Evolutionary conservation across 306 rosid genomes (phyloP), one percentile per base, ranked within the genome.

Genomic region (Pueraria montana): DNA sequence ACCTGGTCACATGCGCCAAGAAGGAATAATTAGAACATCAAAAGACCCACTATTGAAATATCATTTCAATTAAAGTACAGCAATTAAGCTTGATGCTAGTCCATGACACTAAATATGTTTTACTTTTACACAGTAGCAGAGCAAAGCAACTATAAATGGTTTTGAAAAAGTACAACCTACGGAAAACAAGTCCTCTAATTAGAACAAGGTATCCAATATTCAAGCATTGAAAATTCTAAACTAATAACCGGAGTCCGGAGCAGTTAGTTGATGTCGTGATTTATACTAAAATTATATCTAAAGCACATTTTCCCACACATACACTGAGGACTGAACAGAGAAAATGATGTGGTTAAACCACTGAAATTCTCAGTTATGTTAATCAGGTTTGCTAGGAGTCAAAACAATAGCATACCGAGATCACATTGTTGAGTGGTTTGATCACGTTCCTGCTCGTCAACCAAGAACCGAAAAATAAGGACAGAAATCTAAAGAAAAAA

Each of bases 1-100:
- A 77, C 85, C 95, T 89, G 90, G 53, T 80, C 81, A 80, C 59
- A n/a, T 34, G 75, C 6, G 38, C 61, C 79, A 64, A 55, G 79
- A 69, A 63, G 68, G 26, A 75, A 52, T 43, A 48, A 53, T 72
- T 46, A 61, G 55, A 53, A 79, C 62, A 18, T 74, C 53, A 63
- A 81, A 70, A 55, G 34, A 45, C n/a, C 40, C 53, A 68, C 20
- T 14, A 20, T 11, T 21, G 70, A 69, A 52, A 21, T 23, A 55
- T 18, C 24, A 6, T 70, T 8, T 36, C 75, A 46, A 12, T 64
- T 74, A 50, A 36, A 86, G 13, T 40, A 1, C 3, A 36, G 7
- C n/a, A 65, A 26, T 63, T 40, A 68, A 59, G 14, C 43, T 13
- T 23, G 24, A 55, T 52, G 27, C 30, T 67, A 20, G 52, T 14